Conservation (phyloP, 2,329 filamentous ascomycete species). For the Thielaviopsis euricoi region DNA sequence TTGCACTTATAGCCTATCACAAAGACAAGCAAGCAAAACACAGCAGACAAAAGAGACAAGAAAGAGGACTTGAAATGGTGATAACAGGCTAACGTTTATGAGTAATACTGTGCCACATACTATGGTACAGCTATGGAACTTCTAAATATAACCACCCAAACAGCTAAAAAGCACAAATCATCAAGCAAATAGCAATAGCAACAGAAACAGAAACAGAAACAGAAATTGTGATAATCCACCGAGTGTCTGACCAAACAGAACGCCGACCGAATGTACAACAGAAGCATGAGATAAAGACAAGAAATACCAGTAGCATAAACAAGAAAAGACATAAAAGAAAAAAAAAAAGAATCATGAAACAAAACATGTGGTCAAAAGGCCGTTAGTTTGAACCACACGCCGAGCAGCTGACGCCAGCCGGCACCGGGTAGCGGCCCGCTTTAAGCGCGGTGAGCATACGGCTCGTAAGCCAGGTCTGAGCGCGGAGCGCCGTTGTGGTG, state of each 20-base stretch:
- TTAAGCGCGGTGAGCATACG: constrained; percentile 42
- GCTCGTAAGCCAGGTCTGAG: constrained; percentile 44
- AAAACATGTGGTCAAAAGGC: constrained; percentile 1
- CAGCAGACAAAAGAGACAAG: no score
- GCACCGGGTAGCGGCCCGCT: background rate
- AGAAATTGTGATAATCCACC: constrained; percentile 3
- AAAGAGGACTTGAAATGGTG: no score
- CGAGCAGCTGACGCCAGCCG: background rate
- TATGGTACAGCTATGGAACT: no score
- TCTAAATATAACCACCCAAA: background rate
- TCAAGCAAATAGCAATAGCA: constrained; percentile 1
- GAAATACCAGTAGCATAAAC: background rate
- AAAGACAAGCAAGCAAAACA: no score
- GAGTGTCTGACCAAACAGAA: background rate
- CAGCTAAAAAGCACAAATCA: constrained; percentile 1
- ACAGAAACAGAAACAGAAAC: constrained; percentile 4
- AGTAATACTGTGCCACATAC: no score
- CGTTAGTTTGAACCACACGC: constrained; percentile 5
- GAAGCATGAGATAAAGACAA: constrained; percentile 7
- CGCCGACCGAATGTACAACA: constrained; percentile 6
- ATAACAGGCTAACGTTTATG: no score
- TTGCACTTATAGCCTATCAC: no score
- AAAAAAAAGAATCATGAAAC: constrained; percentile 1
- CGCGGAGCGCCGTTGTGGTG: constrained; percentile 26
- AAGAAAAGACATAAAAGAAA: background rate